These are phyloP conservation scores for Maudiozyma barnettii DNA, from an alignment of 805 yeast species.

Conservation along the genomic window DNA sequence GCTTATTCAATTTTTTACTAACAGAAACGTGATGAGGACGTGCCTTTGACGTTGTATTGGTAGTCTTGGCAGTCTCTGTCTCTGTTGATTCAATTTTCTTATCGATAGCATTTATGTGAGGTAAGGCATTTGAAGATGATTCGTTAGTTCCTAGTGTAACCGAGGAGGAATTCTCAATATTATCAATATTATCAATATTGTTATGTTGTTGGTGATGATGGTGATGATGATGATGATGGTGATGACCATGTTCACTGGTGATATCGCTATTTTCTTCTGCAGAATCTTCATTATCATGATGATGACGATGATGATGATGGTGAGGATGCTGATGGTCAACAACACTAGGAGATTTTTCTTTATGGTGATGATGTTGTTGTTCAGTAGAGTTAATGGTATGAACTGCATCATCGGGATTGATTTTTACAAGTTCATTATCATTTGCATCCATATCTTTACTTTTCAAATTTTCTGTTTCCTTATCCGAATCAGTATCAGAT, in stretches of 20 bases:
- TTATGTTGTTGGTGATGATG: neutral
- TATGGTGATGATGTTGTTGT: neutral
- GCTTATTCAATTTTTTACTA: neutral
- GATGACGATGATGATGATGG: neutral
- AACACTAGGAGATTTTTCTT: neutral
- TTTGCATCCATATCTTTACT: neutral
- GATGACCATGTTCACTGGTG: neutral
- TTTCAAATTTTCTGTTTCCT: neutral
- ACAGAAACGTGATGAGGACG: constrained; percentile 7
- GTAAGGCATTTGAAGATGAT: neutral
- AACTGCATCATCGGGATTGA: neutral
- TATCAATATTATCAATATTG: neutral
- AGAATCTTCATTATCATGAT: neutral
- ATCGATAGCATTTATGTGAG: too few relatives aligned
- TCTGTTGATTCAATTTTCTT: neutral
- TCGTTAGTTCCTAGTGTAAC: neutral
- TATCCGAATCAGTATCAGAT: neutral
- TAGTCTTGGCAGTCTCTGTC: neutral
- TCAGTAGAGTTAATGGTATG: too few relatives aligned
- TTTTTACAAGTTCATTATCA: neutral
- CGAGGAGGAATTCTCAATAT: neutral
- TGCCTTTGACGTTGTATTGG: constrained; percentile 2
- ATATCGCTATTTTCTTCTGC: neutral
- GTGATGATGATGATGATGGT: neutral
- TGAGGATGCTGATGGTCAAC: neutral